Evolutionary conservation across 441 rosid species (phyloP), one percentile per base, ranked within the genome.

Genomic region (Eruca vesicaria): DNA sequence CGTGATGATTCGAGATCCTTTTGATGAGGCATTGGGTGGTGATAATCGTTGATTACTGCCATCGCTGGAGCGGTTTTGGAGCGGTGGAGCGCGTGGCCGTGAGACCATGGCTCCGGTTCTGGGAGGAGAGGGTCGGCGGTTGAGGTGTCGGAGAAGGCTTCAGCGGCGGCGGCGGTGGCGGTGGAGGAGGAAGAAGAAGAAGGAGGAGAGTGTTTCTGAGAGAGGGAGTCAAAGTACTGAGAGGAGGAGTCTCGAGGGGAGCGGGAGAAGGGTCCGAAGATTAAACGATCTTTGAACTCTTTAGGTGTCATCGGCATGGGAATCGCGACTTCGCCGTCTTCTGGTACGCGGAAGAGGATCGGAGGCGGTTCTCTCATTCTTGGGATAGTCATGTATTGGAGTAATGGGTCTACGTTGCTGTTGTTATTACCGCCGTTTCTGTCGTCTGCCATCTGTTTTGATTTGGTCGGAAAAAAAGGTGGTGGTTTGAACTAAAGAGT

Each of bases 21-120:
- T 81, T 88, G 36, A 0, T 7, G 66, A 11, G 87, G 68, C 8
- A 67, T 33, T 9, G 79, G 78, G 33, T 84, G 81, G 20, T 50
- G 45, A 19, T 50, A 9, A 55, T 92, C 98, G 63, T 84, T 84
- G 76, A 86, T 86, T 3, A 80, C 87, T 20, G 91, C 86, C 86
- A 93, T 88, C 28, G 96, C 94, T 1, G 98, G 96, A 0, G 94
- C 94, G 0, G 96, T 86, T 73, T 85, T 91, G 63, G 86, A 86
- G 70, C 97, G 82, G 83, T 91, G 97, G 61, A 66, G 83, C 38
- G 85, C 81, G 70, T 84, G 78, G 69, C 84, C 90, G 63, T 72
- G 19, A 74, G 72, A 73, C 87, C 87, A 80, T n/a, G 78, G 41
- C 0, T 71, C 65, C 0, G 82, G 48, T 14, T 80, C 78, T 3